phyloP scores from a whole-genome alignment of 331 rosid species.

The Acacia pycnantha region DNA sequence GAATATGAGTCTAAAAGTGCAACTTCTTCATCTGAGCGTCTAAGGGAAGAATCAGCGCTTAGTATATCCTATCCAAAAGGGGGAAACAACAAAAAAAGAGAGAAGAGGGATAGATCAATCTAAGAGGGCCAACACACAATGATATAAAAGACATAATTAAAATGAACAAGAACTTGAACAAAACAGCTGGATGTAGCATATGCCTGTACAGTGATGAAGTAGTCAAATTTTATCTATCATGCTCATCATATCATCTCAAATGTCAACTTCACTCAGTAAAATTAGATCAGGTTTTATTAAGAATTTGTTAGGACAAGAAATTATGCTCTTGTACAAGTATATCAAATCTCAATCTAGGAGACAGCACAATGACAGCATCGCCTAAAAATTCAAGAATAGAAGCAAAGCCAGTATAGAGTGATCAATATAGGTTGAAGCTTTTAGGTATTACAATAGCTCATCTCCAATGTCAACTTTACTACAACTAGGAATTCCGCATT shows the following conservation, averaged over 20 bases:
- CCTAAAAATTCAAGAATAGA: background rate
- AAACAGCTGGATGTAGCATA: slow-evolving; percentile 9
- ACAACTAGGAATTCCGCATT: background rate
- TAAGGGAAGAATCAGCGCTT: slow-evolving; percentile 66
- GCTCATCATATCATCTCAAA: background rate
- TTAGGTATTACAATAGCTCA: background rate
- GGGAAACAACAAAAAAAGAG: slow-evolving; percentile 14
- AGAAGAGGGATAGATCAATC: slow-evolving; percentile 21
- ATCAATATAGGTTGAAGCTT: slow-evolving; percentile 12
- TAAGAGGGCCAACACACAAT: background rate
- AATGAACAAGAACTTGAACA: background rate
- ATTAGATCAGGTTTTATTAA: background rate
- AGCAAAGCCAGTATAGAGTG: background rate
- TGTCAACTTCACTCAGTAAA: slow-evolving; percentile 1
- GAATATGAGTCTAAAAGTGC: slow-evolving; percentile 71
- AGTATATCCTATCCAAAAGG: slow-evolving; percentile 55
- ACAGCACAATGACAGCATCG: background rate
- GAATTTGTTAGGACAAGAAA: background rate
- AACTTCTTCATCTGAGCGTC: slow-evolving; percentile 68
- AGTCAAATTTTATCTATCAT: slow-evolving; percentile 8
- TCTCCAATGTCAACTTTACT: background rate
- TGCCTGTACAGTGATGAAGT: background rate
- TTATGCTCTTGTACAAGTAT: background rate
- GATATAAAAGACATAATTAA: background rate
- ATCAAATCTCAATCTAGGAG: background rate